phyloP scores from a whole-genome alignment of 1,139 yeast species.

The Candida glucosophila region DNA sequence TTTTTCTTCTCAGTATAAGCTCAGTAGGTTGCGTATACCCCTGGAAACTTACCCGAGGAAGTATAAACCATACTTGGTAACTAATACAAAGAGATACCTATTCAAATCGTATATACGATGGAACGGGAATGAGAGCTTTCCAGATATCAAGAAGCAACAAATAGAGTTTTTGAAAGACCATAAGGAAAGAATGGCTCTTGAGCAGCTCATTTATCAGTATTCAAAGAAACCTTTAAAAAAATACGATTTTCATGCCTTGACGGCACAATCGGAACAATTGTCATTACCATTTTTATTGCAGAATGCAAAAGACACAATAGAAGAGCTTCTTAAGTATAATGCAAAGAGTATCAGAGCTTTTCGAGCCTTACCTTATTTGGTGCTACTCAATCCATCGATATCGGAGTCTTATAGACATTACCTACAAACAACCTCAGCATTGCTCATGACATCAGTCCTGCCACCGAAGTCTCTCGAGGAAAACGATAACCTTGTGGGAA shows the following conservation, averaged over 20 bases:
- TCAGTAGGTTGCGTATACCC: neutral
- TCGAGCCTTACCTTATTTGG: slow-evolving; percentile 71
- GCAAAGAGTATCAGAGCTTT: slow-evolving; percentile 61
- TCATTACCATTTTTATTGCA: slow-evolving; percentile 24
- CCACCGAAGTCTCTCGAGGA: slow-evolving; percentile 42
- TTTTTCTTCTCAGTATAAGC: too few relatives aligned
- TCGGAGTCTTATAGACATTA: slow-evolving; percentile 74
- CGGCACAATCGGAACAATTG: slow-evolving; percentile 31
- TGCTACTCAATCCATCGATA: slow-evolving; percentile 80
- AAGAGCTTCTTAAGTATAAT: slow-evolving; percentile 33
- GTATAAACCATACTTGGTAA: neutral
- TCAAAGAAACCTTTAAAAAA: slow-evolving; percentile 39
- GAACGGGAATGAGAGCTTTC: neutral
- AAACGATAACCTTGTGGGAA: slow-evolving; percentile 39
- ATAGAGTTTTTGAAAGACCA: slow-evolving; percentile 34
- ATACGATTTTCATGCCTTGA: slow-evolving; percentile 38
- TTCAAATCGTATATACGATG: neutral
- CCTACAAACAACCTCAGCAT: slow-evolving; percentile 57
- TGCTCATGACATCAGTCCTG: slow-evolving; percentile 36
- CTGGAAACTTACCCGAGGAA: neutral
- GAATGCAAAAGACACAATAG: slow-evolving; percentile 36
- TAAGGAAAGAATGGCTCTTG: slow-evolving; percentile 41
- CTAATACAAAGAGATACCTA: slow-evolving; percentile 1
- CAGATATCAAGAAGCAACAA: slow-evolving; percentile 14
- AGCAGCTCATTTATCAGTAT: slow-evolving; percentile 42